Base-by-base conservation (phyloP, 192 early-diverging fungal species). In the Thoreauomyces humboldtii region DNA sequence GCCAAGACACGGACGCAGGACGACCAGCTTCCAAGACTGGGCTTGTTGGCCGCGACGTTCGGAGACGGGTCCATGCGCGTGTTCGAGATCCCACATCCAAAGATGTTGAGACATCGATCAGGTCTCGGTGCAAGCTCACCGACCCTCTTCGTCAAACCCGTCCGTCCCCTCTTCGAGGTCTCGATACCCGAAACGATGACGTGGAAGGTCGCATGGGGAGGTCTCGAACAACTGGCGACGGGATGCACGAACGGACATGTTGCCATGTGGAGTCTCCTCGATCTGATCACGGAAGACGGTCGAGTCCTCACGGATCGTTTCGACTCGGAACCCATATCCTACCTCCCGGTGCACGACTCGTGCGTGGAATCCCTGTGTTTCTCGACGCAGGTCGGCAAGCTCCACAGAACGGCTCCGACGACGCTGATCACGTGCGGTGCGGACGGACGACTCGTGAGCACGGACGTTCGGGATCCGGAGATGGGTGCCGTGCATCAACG, bases 31-130 rank as follows among this genome's bases (percentile, higher is more conserved):
- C 67, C 67, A 4, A 55, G 73, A 22, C 52, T 78, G 12, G 77
- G 77, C 7, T 37, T 78, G 6, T 60, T 78, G 32, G 77, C 73
- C n/a, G 77, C 59, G 1, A 69, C 64, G 17, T 78, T 75, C 38
- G 77, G 77, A 1, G 77, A 78, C 34, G 77, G 77, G 4, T 55
- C 2, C 32, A 58, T 72, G 58, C 61, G 73, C 0, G 48, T 78
- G 3, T 43, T 78, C 12, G 58, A 72, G 17, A 50, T 78, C 3
- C 77, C 77, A 14, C 77, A 75, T 59, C 69, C 71, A 28, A 27
- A 14, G 15, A 7, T 29, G 25, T 29, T 52, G 25, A 4, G 50
- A 5, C 6, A 15, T 6, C 27, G 19, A 2, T 17, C 32, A 6
- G 24, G 5, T 29, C 25, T 52, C 4, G 19, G 15, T 14, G 50